phyloP scores from a whole-genome alignment of 768 basidiomycete genomes.

The Macrolepiota fuliginosa region DNA sequence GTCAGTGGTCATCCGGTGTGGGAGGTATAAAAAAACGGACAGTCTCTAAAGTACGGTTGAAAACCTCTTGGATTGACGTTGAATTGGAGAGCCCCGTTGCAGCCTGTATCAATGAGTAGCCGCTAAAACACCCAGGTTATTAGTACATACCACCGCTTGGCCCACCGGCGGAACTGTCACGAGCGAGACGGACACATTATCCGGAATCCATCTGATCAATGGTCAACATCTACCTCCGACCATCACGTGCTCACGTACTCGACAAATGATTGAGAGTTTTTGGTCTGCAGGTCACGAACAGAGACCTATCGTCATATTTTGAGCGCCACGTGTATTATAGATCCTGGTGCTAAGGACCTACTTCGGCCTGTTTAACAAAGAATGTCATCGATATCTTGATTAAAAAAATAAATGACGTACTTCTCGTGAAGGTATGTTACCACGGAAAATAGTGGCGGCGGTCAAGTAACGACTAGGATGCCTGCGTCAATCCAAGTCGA shows the following conservation, averaged over 20 bases:
- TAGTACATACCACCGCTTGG: slow-evolving; percentile 54
- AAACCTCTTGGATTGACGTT: slow-evolving; percentile 83
- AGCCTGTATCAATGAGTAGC: slow-evolving; percentile 37
- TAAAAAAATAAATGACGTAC: slow-evolving; percentile 40
- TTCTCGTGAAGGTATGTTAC: slow-evolving; percentile 76
- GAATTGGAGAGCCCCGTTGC: slow-evolving; percentile 76
- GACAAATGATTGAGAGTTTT: slow-evolving; percentile 73
- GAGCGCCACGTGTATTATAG: slow-evolving; percentile 24
- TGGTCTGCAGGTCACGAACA: slow-evolving; percentile 70
- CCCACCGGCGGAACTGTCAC: slow-evolving; percentile 85
- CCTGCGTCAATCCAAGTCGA: not conserved
- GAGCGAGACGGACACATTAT: slow-evolving; percentile 82
- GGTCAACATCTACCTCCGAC: not conserved
- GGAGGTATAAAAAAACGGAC: slow-evolving; percentile 32
- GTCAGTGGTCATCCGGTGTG: not conserved
- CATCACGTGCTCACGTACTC: slow-evolving; percentile 50
- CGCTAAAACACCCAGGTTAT: slow-evolving; percentile 6
- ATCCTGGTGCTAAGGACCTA: slow-evolving; percentile 28
- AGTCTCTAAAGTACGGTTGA: slow-evolving; percentile 66
- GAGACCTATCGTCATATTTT: slow-evolving; percentile 46
- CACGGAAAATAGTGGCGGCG: slow-evolving; percentile 85
- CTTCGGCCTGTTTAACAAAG: slow-evolving; percentile 45
- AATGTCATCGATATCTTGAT: slow-evolving; percentile 33
- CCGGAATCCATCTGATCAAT: slow-evolving; percentile 75
- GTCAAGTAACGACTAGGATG: slow-evolving; percentile 74